A percentile compares a stretch with the other conserved stretches of the same genome.
Conservation (phyloP, 257 asterid genomes). For the Solanum pinnatisectum region DNA sequence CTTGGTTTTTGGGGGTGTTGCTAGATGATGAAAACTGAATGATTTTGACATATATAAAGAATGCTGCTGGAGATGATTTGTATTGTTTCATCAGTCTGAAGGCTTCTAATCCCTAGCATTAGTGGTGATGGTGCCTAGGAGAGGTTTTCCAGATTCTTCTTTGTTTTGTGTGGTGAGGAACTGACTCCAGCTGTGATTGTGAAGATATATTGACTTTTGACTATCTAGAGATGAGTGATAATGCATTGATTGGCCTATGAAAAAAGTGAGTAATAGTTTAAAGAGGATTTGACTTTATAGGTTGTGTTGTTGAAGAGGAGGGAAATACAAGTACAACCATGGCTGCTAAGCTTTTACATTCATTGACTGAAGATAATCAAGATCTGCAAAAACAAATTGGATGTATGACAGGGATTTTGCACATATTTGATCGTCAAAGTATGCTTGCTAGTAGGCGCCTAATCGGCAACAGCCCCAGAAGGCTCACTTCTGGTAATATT, state of each 20-base stretch:
- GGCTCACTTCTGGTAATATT: conserved; percentile 46
- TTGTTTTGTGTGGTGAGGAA: not conserved
- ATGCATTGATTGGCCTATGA: not conserved
- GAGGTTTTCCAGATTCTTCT: not conserved
- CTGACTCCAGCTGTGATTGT: not conserved
- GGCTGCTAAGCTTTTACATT: conserved; percentile 83
- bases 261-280: not conserved
- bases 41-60: conserved; percentile 10
- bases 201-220: not conserved
- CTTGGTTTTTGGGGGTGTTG: conserved; percentile 8
- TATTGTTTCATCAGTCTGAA: not conserved
- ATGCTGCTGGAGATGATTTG: not conserved
- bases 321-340: conserved; percentile 18
- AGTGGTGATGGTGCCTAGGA: not conserved
- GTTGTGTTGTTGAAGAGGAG: conserved; percentile 6
- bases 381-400: conserved; percentile 90
- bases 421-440: conserved; percentile 68
- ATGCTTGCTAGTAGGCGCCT: conserved; percentile 41
- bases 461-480: conserved; percentile 33
- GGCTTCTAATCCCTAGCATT: not conserved
- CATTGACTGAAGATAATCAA: conserved; percentile 70
- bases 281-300: not conserved
- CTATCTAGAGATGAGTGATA: not conserved
- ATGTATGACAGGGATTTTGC: conserved; percentile 87
- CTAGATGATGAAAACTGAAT: not conserved